Evolutionary conservation across 345 rosid genomes (phyloP).

Genomic region (Dovyalis caffra): DNA sequence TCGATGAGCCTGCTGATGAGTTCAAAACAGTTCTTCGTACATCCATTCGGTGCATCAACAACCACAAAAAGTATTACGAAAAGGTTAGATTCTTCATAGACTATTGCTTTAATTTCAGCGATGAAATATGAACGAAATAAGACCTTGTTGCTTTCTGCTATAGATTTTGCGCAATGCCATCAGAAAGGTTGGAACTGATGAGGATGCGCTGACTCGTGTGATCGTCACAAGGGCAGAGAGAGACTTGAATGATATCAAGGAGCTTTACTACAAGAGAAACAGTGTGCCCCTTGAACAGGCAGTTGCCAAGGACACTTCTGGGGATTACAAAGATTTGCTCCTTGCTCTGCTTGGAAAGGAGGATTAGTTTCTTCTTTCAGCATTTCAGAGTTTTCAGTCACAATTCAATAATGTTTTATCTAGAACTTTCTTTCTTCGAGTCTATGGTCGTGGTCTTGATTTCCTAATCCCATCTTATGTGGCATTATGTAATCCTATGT

Average conservation of each 20-base stretch:
- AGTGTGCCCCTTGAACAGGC: slow-evolving; percentile 46
- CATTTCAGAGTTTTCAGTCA: not conserved
- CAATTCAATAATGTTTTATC: not conserved
- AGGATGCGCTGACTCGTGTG: slow-evolving; percentile 50
- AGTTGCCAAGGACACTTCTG: slow-evolving; percentile 55
- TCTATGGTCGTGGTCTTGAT: not conserved
- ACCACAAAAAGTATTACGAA: slow-evolving; percentile 25
- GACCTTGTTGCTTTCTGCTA: not conserved
- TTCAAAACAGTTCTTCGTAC: slow-evolving; percentile 19
- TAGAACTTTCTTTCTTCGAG: not conserved
- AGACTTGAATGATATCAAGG: slow-evolving; percentile 55
- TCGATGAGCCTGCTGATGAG: slow-evolving; percentile 17
- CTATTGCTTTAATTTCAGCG: not conserved
- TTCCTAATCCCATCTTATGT: not conserved
- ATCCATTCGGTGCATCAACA: slow-evolving; percentile 22
- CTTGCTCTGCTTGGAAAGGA: slow-evolving; percentile 53
- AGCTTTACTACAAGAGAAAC: slow-evolving; percentile 54
- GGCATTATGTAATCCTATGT: not conserved
- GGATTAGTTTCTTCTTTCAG: slow-evolving; percentile 10
- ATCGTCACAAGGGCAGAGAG: slow-evolving; percentile 57
- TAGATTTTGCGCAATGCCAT: slow-evolving; percentile 47
- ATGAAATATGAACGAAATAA: not conserved
- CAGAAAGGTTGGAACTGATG: slow-evolving; percentile 39
- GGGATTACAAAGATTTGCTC: slow-evolving; percentile 55
- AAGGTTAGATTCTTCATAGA: slow-evolving; percentile 8